Percentiles rank a stretch among this genome's conserved stretches.
Evolutionary conservation across 176 grass and related monocot species (phyloP).

Genomic region (Triticum aestivum): IWGSC_CS_RefSeq_v2.1 NC_057811.1:398764435-398764934

Average conservation of each 20-base stretch:
- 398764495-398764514: not conserved
- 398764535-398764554: constrained; percentile 35
- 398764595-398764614: constrained; percentile 63
- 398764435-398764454: not conserved
- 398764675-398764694: constrained; percentile 77
- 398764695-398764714: constrained; percentile 52
- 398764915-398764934: not conserved
- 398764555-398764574: constrained; percentile 74
- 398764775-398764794: constrained; percentile 9
- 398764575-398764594: constrained; percentile 69
- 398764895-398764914: not conserved
- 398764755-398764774: not conserved
- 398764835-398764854: constrained; percentile 76
- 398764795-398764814: constrained; percentile 71
- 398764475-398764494: not conserved
- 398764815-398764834: constrained; percentile 73
- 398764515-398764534: constrained; percentile 35
- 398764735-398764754: not conserved
- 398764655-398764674: constrained; percentile 80
- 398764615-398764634: constrained; percentile 56
- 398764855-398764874: constrained; percentile 90
- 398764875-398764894: constrained; percentile 12
- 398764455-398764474: not conserved
- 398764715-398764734: not conserved
- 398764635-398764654: constrained; percentile 73